Percentiles rank a stretch among this genome's conserved stretches.
Evolutionary conservation across 1,139 yeast species (phyloP).

Genomic region (Protomyces gravidus): DNA sequence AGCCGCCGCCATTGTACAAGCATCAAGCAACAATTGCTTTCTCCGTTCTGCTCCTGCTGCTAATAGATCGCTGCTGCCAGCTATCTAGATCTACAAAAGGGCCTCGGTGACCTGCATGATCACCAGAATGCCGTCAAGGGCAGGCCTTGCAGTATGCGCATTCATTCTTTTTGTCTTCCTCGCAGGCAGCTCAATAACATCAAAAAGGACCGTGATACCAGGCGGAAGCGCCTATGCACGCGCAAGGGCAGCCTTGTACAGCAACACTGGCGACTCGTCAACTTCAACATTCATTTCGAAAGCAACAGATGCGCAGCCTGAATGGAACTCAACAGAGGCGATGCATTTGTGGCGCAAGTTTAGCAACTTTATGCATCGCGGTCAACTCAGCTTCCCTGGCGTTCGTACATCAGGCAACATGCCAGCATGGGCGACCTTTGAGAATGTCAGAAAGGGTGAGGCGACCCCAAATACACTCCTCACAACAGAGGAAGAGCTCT

Average conservation of each 20-base stretch:
- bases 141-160: neutral
- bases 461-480: neutral
- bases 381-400: neutral
- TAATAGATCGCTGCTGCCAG: too few species aligned
- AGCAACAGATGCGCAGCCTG: neutral
- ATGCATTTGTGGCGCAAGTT: neutral
- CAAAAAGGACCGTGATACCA: neutral
- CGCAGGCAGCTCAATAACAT: neutral
- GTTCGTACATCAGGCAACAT: neutral
- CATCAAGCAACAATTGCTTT: too few species aligned
- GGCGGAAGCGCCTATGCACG: conserved; percentile 1
- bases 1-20: too few species aligned
- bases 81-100: too few species aligned
- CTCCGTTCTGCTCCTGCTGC: too few species aligned
- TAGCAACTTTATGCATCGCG: neutral
- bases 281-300: neutral
- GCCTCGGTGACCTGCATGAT: too few species aligned
- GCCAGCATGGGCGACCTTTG: conserved; percentile 1
- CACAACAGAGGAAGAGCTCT: neutral
- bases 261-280: neutral
- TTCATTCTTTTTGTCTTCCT: neutral
- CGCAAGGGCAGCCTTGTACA: neutral
- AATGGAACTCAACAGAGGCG: neutral
- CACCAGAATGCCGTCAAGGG: neutral
- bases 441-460: neutral